Evolutionary conservation across 495 filamentous ascomycete species (phyloP), one percentile per base, ranked within the genome.

Genomic region (Hypoxylon fragiforme): DNA sequence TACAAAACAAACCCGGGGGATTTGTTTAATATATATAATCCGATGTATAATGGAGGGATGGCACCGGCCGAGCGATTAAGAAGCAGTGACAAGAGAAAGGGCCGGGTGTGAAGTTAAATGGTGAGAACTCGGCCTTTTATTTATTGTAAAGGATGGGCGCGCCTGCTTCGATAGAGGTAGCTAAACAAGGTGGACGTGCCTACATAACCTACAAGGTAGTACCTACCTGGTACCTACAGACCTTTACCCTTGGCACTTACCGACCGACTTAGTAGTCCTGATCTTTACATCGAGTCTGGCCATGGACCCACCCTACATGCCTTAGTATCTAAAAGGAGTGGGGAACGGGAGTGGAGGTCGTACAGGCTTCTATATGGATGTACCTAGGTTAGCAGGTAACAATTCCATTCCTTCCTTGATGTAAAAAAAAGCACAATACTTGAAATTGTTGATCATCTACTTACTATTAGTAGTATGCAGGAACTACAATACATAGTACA

Each of bases 281-380:
- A 53, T 59, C 55, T 37, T 16, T 37, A 49, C 44, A 28, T 28
- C 4, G 24, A 28, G 50, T 49, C 44, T 49, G 44, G 44, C 35
- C 40, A 26, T 40, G 34, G 13, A n/a, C 34, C 1, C 4, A 35
- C 7, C 34, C 3, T n/a, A 35, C 5, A 30, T 30, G 26, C 26
- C 5, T 30, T 5, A 5, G 11, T 11, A 37, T 15, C 14, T 37
- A n/a, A 54, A 54, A 54, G 45, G 26, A 50, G 56, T 54, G 56
- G 56, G 44, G 32, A 34, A 50, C 39, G 34, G 49, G 20, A 38
- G 38, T 34, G 47, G 54, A 47, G 36, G 39, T n/a, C n/a, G n/a
- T n/a, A n/a, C 24, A 28, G 9, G 24, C 9, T 4, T 9, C 24
- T 28, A 9, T 4, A 28, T n/a, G n/a, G n/a, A 28, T 28, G 24